A percentile compares a stretch with the other conserved stretches of the same genome.
These are phyloP conservation scores for Austroboletus festivus DNA, from an alignment of 768 basidiomycete species.

Conservation along the genomic window DNA sequence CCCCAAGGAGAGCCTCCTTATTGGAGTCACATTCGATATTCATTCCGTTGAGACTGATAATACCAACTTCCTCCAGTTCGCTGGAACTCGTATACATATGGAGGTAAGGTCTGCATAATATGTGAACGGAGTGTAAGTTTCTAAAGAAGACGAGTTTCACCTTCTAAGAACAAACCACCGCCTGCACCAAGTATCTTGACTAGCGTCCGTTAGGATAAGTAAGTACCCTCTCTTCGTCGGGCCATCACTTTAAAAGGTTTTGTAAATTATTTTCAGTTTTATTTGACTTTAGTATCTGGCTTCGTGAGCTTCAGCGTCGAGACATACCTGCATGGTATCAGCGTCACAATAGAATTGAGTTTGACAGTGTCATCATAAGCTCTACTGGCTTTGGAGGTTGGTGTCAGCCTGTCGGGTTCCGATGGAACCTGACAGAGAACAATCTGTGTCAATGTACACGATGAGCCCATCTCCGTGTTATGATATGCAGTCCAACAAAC, in stretches of 20 bases:
- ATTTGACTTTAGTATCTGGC: background rate
- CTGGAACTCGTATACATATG: constrained; percentile 82
- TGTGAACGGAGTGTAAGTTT: constrained; percentile 1
- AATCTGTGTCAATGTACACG: constrained; percentile 54
- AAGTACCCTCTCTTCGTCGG: constrained; percentile 85
- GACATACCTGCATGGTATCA: constrained; percentile 68
- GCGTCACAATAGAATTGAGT: constrained; percentile 67
- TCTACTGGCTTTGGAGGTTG: constrained; percentile 25
- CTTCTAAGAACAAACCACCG: constrained; percentile 86
- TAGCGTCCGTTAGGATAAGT: constrained; percentile 76
- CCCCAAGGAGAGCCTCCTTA: constrained; percentile 84
- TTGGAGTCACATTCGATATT: constrained; percentile 84
- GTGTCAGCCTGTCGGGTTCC: constrained; percentile 43
- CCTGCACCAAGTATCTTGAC: constrained; percentile 75
- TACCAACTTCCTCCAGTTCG: constrained; percentile 77
- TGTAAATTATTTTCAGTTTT: no score
- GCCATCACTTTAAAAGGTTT: no score
- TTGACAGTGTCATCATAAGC: constrained; percentile 54
- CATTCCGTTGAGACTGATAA: constrained; percentile 81
- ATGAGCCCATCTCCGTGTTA: constrained; percentile 4
- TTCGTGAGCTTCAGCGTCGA: background rate
- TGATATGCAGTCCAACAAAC: constrained; percentile 40
- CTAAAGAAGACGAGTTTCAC: constrained; percentile 37
- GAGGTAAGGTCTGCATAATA: constrained; percentile 73
- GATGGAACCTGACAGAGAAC: constrained; percentile 68